phyloP scores from a whole-genome alignment of 805 yeast genomes.

The Ogataea philodendri region DNA sequence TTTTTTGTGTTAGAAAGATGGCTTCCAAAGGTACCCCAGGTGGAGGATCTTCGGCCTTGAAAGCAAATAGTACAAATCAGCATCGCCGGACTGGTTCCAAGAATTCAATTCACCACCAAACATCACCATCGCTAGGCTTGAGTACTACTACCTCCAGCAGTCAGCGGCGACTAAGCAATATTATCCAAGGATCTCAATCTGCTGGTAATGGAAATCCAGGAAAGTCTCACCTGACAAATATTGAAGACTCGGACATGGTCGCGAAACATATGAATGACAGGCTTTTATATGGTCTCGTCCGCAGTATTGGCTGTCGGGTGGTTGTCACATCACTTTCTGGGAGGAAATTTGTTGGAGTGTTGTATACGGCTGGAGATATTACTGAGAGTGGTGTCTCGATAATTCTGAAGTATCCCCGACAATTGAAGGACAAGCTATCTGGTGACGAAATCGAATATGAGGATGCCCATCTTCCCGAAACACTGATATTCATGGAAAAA shows the following conservation, averaged over 20 bases:
- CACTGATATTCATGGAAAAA: conserved; percentile 45
- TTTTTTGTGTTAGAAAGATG: no score
- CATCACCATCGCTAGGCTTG: no score
- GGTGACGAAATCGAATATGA: conserved; percentile 33
- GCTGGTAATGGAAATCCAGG: conserved; percentile 8
- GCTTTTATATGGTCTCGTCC: conserved; percentile 50
- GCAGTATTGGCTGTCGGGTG: conserved; percentile 58
- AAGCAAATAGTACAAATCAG: conserved; percentile 5
- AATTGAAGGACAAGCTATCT: conserved; percentile 36
- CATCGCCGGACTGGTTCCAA: conserved; percentile 30
- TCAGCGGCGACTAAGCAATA: no score
- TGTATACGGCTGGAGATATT: conserved; percentile 45
- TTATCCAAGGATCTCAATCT: conserved; percentile 4
- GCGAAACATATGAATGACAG: conserved; percentile 50
- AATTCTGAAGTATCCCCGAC: conserved; percentile 51
- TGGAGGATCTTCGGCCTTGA: neutral
- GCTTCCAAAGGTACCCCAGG: conserved; percentile 7
- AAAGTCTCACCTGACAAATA: neutral
- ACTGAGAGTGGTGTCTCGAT: conserved; percentile 50
- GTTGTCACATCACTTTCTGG: conserved; percentile 64
- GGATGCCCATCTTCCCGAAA: conserved; percentile 40
- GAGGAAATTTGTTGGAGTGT: conserved; percentile 53
- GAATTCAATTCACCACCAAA: no score
- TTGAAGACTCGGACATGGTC: neutral
- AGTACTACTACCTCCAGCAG: no score